Percentiles rank a stretch among this genome's conserved stretches.
These are phyloP conservation scores for Lentinula guzmanii DNA, from an alignment of 768 basidiomycete species.

Conservation along the genomic window DNA sequence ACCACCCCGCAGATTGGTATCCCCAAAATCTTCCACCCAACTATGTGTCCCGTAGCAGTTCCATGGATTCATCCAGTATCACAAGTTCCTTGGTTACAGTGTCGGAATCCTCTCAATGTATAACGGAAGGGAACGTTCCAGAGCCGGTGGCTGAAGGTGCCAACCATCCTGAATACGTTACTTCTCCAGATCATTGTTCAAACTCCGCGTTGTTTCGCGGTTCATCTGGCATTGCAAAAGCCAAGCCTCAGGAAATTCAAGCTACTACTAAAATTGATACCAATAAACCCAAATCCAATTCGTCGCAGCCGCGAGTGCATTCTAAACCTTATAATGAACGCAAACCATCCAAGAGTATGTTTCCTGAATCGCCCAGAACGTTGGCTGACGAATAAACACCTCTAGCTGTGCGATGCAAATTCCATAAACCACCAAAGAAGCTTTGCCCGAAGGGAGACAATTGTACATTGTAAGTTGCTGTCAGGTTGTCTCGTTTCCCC, in stretches of 20 bases:
- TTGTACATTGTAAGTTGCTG: conserved; percentile 54
- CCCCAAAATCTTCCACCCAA: conserved; percentile 4
- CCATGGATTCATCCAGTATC: conserved; percentile 6
- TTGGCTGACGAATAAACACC: not conserved
- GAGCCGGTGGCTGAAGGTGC: not conserved
- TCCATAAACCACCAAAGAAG: conserved; percentile 28
- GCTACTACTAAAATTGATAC: not conserved
- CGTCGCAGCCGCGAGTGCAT: not conserved
- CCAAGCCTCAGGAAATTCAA: not conserved
- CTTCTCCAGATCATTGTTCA: not conserved
- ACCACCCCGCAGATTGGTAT: not conserved
- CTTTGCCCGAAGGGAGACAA: conserved; percentile 46
- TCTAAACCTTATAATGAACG: conserved; percentile 13
- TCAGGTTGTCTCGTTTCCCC: not conserved
- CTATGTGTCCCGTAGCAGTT: conserved; percentile 8
- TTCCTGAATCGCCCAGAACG: not conserved
- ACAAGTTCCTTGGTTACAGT: conserved; percentile 10
- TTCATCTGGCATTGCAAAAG: not conserved
- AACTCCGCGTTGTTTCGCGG: not conserved
- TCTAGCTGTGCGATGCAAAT: conserved; percentile 60
- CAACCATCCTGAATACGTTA: not conserved
- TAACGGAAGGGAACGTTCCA: not conserved
- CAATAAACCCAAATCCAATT: not conserved
- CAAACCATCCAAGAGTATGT: conserved; percentile 34
- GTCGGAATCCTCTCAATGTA: conserved; percentile 13